Conservation (phyloP, 768 basidiomycete species). For the Tricholomella constricta region DNA sequence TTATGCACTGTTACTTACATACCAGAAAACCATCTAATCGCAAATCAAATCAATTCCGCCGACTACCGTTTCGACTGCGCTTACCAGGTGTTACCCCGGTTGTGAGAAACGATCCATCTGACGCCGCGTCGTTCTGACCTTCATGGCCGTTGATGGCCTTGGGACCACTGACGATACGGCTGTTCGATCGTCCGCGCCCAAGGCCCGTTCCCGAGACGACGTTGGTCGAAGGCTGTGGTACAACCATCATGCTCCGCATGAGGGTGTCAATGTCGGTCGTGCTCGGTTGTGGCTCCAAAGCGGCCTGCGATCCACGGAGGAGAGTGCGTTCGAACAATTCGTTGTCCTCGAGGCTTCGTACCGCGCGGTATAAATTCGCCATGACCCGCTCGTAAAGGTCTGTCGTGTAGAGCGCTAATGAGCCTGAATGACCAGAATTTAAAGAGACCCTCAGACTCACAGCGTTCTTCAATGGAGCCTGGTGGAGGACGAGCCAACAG, state of each 20-base stretch:
- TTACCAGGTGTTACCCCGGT: slow-evolving; percentile 19
- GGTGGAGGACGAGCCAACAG: slow-evolving; percentile 32
- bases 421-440: neutral
- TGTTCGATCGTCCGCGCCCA: slow-evolving; percentile 11
- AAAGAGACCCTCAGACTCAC: slow-evolving; percentile 25
- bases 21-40: neutral
- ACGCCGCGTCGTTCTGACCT: neutral
- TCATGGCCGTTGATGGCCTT: slow-evolving; percentile 34
- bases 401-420: slow-evolving; percentile 8
- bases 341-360: slow-evolving; percentile 46
- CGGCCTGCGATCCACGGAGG: slow-evolving; percentile 48
- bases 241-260: slow-evolving; percentile 56
- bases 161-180: slow-evolving; percentile 31
- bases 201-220: slow-evolving; percentile 2
- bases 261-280: slow-evolving; percentile 50
- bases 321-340: slow-evolving; percentile 51
- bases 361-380: slow-evolving; percentile 34
- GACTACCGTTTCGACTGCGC: slow-evolving; percentile 21
- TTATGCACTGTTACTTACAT: slow-evolving; percentile 1
- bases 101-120: slow-evolving; percentile 8
- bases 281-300: slow-evolving; percentile 41
- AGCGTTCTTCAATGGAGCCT: slow-evolving; percentile 33
- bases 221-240: slow-evolving; percentile 17
- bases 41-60: slow-evolving; percentile 14
- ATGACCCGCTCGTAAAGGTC: slow-evolving; percentile 39